Evolutionary conservation across 768 basidiomycete species (phyloP).

Genomic region (Xanthoconium purpureum): DNA sequence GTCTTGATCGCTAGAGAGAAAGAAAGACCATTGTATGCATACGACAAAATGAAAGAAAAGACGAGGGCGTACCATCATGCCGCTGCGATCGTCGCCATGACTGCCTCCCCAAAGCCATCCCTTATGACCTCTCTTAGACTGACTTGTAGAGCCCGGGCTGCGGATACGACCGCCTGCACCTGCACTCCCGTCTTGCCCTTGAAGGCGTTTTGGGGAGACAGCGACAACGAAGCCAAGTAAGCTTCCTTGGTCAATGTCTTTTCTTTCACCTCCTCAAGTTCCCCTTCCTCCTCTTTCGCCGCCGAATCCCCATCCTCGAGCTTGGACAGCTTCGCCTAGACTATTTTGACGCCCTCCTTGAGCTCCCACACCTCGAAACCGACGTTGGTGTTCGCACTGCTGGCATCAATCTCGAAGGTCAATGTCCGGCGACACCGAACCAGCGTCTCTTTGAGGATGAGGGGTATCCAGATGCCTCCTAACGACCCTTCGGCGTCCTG

Average conservation of each 20-base stretch:
- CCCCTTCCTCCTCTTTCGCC: conserved; percentile 51
- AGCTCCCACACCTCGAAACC: conserved; percentile 80
- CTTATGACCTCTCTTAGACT: conserved; percentile 38
- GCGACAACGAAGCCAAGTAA: conserved; percentile 38
- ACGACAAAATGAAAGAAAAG: not conserved
- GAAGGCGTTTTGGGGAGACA: conserved; percentile 38
- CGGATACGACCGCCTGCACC: conserved; percentile 36
- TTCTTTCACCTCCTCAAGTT: conserved; percentile 64
- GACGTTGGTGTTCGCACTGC: conserved; percentile 36
- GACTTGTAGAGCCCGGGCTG: conserved; percentile 36
- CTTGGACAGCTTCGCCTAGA: conserved; percentile 50
- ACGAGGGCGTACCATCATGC: conserved; percentile 14
- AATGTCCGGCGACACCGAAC: conserved; percentile 64
- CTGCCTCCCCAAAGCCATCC: conserved; percentile 32
- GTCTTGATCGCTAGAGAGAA: not conserved
- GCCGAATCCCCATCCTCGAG: conserved; percentile 45
- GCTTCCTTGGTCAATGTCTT: conserved; percentile 55
- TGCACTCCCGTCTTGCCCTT: conserved; percentile 53
- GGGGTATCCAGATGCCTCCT: conserved; percentile 63
- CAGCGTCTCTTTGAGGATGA: conserved; percentile 68
- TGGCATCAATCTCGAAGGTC: conserved; percentile 54
- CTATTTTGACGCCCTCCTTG: conserved; percentile 61
- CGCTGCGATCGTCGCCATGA: conserved; percentile 27
- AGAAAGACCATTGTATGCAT: not conserved
- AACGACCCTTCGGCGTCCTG: conserved; percentile 39